Conservation (phyloP, 306 rosid species). For the Benincasa hispida region DNA sequence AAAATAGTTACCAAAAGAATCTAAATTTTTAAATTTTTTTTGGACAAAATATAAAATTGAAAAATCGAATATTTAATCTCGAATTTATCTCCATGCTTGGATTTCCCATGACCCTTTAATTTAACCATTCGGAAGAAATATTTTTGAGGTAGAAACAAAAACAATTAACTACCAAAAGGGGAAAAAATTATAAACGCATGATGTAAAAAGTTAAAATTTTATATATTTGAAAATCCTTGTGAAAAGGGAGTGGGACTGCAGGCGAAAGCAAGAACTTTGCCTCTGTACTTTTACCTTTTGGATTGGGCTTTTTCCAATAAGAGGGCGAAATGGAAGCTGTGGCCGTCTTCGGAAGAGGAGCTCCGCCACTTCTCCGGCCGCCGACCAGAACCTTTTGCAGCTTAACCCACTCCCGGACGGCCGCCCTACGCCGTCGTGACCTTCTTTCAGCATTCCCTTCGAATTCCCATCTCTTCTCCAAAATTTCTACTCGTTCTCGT, state of each 20-base stretch:
- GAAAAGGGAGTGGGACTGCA: conserved; percentile 49
- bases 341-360: conserved; percentile 44
- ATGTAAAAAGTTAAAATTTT: no score
- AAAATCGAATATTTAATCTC: no score
- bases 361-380: conserved; percentile 34
- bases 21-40: no score
- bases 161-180: no score
- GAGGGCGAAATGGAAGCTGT: conserved; percentile 32
- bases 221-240: no score
- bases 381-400: conserved; percentile 6
- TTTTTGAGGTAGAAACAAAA: no score
- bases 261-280: conserved; percentile 67
- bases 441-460: conserved; percentile 61
- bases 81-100: no score
- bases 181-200: no score
- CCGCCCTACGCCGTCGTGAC: conserved; percentile 13
- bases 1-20: no score
- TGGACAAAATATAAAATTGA: no score
- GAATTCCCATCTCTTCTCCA: conserved; percentile 44
- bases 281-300: conserved; percentile 38
- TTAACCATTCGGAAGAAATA: no score
- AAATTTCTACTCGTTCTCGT: conserved; percentile 16
- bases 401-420: conserved; percentile 17
- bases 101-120: no score
- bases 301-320: conserved; percentile 50